Conservation (phyloP, 495 filamentous ascomycete species). For the Penicillium psychrofluorescens region DNA sequence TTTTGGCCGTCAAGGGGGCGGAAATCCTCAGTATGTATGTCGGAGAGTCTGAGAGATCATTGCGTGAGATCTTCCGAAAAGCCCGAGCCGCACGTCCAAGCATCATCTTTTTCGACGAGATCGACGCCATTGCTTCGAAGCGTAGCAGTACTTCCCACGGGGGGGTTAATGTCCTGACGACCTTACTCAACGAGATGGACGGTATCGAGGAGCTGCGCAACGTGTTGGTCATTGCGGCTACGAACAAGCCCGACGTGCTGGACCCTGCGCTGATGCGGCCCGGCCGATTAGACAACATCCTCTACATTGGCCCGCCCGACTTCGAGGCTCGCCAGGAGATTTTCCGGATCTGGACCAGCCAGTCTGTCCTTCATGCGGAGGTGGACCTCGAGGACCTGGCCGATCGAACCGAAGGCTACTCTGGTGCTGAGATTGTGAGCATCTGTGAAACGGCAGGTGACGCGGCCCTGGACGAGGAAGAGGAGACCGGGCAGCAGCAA, state of each 20-base stretch:
- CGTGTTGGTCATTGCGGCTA: slow-evolving; percentile 88
- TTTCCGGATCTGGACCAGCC: slow-evolving; percentile 54
- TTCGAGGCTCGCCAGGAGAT: slow-evolving; percentile 70
- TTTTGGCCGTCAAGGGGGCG: slow-evolving; percentile 92
- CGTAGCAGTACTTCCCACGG: slow-evolving; percentile 47
- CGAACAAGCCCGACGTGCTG: slow-evolving; percentile 79
- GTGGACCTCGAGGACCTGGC: slow-evolving; percentile 63
- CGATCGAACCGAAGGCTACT: slow-evolving; percentile 68
- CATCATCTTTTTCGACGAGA: slow-evolving; percentile 98
- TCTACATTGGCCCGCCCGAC: slow-evolving; percentile 85
- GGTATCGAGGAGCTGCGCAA: slow-evolving; percentile 80
- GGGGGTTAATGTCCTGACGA: slow-evolving; percentile 79
- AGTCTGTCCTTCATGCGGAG: slow-evolving; percentile 54
- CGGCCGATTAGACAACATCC: slow-evolving; percentile 79
- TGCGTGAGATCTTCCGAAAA: slow-evolving; percentile 83
- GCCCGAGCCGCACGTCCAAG: slow-evolving; percentile 80
- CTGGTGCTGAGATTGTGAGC: slow-evolving; percentile 80
- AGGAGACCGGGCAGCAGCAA: slow-evolving; percentile 36
- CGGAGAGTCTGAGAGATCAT: slow-evolving; percentile 84
- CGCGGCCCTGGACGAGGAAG: slow-evolving; percentile 49
- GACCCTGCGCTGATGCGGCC: slow-evolving; percentile 84
- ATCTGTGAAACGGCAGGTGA: slow-evolving; percentile 66
- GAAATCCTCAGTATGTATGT: slow-evolving; percentile 97
- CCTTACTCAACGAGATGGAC: slow-evolving; percentile 92
- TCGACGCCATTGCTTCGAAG: slow-evolving; percentile 83